phyloP scores from a whole-genome alignment of 441 rosid species.

The Populus hybrid region DNA sequence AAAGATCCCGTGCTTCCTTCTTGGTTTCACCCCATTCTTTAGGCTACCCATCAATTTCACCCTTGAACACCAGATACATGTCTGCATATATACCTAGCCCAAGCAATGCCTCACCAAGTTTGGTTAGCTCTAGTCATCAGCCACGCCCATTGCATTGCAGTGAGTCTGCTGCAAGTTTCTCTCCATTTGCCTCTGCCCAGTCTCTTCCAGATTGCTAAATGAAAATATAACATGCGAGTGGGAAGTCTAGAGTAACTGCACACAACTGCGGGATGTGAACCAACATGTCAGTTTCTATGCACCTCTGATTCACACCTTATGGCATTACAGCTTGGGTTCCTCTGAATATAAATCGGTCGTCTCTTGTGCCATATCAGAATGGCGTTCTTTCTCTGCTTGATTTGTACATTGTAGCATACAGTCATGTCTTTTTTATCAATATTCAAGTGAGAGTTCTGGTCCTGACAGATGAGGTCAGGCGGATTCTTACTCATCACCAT shows the following conservation, averaged over 20 bases:
- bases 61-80: too few species aligned
- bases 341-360: not conserved
- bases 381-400: slow-evolving; percentile 3
- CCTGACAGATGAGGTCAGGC: slow-evolving; percentile 1
- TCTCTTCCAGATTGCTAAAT: slow-evolving; percentile 76
- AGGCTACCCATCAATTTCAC: too few species aligned
- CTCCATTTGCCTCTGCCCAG: slow-evolving; percentile 79
- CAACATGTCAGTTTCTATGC: not conserved
- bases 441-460: slow-evolving; percentile 7
- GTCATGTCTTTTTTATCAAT: not conserved
- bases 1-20: too few species aligned
- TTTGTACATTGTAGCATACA: slow-evolving; percentile 34
- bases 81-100: too few species aligned
- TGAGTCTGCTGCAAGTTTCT: slow-evolving; percentile 80
- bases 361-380: not conserved
- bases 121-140: too few species aligned
- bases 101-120: too few species aligned
- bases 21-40: too few species aligned
- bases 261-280: not conserved
- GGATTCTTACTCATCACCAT: not conserved
- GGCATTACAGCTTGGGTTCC: not conserved
- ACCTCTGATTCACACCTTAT: slow-evolving; percentile 1
- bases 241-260: not conserved
- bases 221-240: not conserved
- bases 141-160: slow-evolving; percentile 55